Conservation (phyloP, 2,329 filamentous ascomycete genomes). For the Exophiala xenobiotica region DNA sequence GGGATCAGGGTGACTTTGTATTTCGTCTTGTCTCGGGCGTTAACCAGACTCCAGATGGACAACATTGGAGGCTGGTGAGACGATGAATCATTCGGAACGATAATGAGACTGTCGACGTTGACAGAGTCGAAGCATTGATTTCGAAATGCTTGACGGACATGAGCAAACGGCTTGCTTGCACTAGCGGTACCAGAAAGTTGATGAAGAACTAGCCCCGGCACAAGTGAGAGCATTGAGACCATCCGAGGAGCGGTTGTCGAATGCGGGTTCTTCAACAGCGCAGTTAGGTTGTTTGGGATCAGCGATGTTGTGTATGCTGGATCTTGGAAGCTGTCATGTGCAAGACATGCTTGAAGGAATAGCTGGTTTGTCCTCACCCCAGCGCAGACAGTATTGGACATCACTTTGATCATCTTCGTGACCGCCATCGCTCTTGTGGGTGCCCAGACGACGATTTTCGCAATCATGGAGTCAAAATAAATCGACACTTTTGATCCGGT, state of each 20-base stretch:
- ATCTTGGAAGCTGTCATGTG: constrained; percentile 47
- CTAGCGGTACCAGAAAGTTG: neutral
- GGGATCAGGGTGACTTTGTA: neutral
- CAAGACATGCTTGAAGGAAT: constrained; percentile 34
- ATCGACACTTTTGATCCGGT: constrained; percentile 42
- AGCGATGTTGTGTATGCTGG: constrained; percentile 38
- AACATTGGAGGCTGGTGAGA: constrained; percentile 4
- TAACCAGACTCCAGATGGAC: too few relatives aligned
- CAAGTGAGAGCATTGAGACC: constrained; percentile 23
- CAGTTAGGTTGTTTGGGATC: constrained; percentile 31
- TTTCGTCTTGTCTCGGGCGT: neutral
- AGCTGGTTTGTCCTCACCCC: constrained; percentile 55
- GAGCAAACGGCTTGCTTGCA: constrained; percentile 26
- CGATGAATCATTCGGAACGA: too few relatives aligned
- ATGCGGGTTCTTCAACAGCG: constrained; percentile 32
- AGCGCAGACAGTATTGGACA: constrained; percentile 59
- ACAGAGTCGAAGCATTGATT: constrained; percentile 40
- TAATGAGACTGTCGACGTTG: too few relatives aligned
- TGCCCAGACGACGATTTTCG: constrained; percentile 49
- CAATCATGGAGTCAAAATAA: constrained; percentile 50
- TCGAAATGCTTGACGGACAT: constrained; percentile 34
- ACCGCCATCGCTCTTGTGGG: constrained; percentile 39
- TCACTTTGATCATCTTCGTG: constrained; percentile 37
- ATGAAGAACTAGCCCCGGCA: constrained; percentile 25
- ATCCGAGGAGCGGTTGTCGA: constrained; percentile 8